Evolutionary conservation across 2,329 filamentous ascomycete genomes (phyloP), one percentile per base, ranked within the genome.

Genomic region (Clarireedia homoeocarpa): DNA sequence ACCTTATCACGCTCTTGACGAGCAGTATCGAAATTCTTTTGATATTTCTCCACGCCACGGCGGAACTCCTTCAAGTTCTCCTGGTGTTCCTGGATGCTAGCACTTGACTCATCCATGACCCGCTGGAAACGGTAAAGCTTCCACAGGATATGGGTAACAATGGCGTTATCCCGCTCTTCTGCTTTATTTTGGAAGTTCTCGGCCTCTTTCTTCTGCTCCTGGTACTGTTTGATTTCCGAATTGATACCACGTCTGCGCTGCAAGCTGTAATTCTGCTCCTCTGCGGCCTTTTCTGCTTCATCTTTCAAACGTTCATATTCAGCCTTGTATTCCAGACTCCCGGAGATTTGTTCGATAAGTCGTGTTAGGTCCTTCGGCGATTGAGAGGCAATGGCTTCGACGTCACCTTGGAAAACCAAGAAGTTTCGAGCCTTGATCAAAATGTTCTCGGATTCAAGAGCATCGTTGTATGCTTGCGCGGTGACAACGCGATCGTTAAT

Each of bases 361-460:
- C 89, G 83, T 0, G 94, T 99, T 40, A 99, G 81, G 67, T 97
- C 94, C 65, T 91, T 91, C 0, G 94, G 91, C 1, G 91, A 95
- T 70, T 97, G 94, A 6, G 91, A 91, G 2, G 94, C 95, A 67
- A 99, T 96, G 24, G 91, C 89, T 71, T 99, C 94, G 17, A 99
- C 92, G 69, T 99, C 94, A 62, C 94, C 95, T 72, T 99, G 94
- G 71, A 99, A 99, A 38, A 99, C 94, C 5, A 99, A 81, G 70
- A 99, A 99, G 70, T 99, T 99, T 62, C 94, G 84, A 36, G 94
- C 94, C 72, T 96, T 97, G 77, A 99, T 97, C 59, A 99, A 76
- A 63, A 99, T 99, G 67, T 96, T 96, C 71, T 99, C 92, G 20
- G 84, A 78, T 71, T 99, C 94, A 14, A 99, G 79, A 2, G 89